Evolutionary conservation across 2,329 filamentous ascomycete species (phyloP).

Genomic region (Aspergillus pseudoglaucus): DNA sequence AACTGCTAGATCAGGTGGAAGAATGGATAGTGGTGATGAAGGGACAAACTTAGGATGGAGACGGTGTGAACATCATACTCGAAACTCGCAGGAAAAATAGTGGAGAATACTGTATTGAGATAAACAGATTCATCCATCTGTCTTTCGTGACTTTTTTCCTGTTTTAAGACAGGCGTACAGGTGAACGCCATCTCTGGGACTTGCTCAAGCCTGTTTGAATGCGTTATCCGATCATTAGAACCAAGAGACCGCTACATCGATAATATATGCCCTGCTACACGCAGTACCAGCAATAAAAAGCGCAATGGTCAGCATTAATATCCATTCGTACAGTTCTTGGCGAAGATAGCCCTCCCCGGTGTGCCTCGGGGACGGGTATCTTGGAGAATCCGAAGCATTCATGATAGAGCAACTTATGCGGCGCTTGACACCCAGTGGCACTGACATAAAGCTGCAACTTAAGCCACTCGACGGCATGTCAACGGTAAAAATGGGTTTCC

Average conservation of each 20-base stretch:
- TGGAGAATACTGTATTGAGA: background rate
- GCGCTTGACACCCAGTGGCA: background rate
- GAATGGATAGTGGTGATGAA: background rate
- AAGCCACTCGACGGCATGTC: background rate
- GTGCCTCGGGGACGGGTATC: background rate
- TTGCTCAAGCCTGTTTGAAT: background rate
- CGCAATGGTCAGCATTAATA: background rate
- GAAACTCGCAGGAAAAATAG: background rate
- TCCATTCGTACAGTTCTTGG: background rate
- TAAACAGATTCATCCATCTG: background rate
- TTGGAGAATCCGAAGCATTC: background rate
- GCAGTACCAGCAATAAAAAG: background rate
- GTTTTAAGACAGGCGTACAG: background rate
- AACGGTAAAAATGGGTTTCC: background rate
- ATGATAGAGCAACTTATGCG: background rate
- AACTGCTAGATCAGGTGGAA: background rate
- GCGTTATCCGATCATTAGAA: too few species aligned
- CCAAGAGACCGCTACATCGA: background rate
- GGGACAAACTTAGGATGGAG: background rate
- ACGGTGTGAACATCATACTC: background rate
- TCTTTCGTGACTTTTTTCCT: background rate
- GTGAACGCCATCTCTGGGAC: conserved; percentile 1
- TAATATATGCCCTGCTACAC: background rate
- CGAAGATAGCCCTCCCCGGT: background rate
- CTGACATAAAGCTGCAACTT: background rate